These are phyloP conservation scores for Canna indica DNA, from an alignment of 176 grass and related monocot genomes.

Conservation along the genomic window DNA sequence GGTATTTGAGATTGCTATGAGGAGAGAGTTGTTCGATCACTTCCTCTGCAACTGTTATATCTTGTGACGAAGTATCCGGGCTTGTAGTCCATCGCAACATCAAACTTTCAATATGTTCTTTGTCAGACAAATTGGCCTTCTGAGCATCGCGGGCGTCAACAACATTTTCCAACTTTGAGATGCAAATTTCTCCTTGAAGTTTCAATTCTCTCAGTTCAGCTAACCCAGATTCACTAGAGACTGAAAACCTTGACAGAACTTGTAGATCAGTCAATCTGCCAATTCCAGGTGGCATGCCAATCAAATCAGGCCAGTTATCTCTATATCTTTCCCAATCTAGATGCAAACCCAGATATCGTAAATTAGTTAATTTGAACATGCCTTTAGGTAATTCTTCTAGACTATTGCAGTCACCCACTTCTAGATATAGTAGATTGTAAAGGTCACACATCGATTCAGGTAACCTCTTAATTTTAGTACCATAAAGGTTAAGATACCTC, in stretches of 20 bases:
- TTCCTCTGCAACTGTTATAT: background rate
- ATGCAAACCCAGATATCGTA: slow-evolving; percentile 26
- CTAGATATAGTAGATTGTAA: slow-evolving; percentile 20
- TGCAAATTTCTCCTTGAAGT: slow-evolving; percentile 23
- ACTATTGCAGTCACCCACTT: slow-evolving; percentile 20
- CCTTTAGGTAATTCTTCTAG: slow-evolving; percentile 18
- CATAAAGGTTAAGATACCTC: slow-evolving; percentile 22
- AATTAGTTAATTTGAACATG: slow-evolving; percentile 13
- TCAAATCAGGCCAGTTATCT: background rate
- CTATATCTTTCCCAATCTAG: slow-evolving; percentile 18
- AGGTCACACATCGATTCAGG: slow-evolving; percentile 28
- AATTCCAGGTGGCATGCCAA: slow-evolving; percentile 22
- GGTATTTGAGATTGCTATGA: slow-evolving; percentile 8
- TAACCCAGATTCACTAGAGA: slow-evolving; percentile 1
- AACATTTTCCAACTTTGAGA: slow-evolving; percentile 33
- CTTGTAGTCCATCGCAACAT: slow-evolving; percentile 15
- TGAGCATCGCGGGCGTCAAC: background rate
- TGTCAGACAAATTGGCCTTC: background rate
- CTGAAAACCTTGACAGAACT: slow-evolving; percentile 26
- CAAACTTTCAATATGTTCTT: slow-evolving; percentile 1
- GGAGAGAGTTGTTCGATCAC: slow-evolving; percentile 20
- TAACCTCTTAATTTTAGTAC: slow-evolving; percentile 20
- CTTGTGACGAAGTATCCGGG: background rate
- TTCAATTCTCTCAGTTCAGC: slow-evolving; percentile 9
- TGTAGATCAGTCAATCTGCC: slow-evolving; percentile 26